Evolutionary conservation across 1,139 yeast genomes (phyloP).

Genomic region (Groenewaldozyma sp.): DNA sequence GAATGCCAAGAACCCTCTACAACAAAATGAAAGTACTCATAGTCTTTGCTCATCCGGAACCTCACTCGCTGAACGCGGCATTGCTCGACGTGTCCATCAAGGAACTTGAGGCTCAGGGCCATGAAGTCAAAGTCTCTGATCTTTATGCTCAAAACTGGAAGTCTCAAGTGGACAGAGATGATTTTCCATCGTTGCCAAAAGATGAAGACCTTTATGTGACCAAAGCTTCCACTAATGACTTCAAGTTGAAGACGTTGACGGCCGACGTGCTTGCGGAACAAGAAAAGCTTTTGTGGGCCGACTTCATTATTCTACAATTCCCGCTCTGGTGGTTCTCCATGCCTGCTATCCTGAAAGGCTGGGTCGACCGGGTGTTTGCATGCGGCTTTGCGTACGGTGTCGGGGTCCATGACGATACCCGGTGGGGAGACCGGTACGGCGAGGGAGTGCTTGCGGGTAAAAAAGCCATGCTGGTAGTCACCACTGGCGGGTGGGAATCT

Average conservation of each 20-base stretch:
- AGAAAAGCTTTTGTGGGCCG: constrained; percentile 6
- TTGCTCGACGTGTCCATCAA: not conserved
- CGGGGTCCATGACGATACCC: not conserved
- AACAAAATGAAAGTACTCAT: constrained; percentile 4
- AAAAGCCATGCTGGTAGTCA: constrained; percentile 3
- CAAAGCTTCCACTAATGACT: constrained; percentile 1
- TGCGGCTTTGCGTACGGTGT: constrained; percentile 4
- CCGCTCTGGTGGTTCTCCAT: constrained; percentile 6
- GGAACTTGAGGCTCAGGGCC: constrained; percentile 4
- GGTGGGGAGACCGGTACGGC: constrained; percentile 4
- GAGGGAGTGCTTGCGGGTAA: constrained; percentile 4
- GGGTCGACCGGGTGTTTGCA: constrained; percentile 5
- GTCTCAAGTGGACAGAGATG: constrained; percentile 2
- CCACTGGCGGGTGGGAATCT: constrained; percentile 1
- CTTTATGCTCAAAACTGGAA: constrained; percentile 5
- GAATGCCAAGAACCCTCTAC: not conserved
- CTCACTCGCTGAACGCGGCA: constrained; percentile 3
- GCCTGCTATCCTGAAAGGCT: constrained; percentile 6
- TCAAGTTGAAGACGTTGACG: not conserved
- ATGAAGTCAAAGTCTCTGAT: constrained; percentile 6
- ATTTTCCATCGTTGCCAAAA: not conserved
- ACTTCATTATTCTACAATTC: constrained; percentile 4
- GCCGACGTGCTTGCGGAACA: constrained; percentile 5
- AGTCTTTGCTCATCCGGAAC: constrained; percentile 6
- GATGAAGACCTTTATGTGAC: not conserved